phyloP scores from a whole-genome alignment of 176 grass and related monocot genomes.

The Saccharum officinarum region DNA sequence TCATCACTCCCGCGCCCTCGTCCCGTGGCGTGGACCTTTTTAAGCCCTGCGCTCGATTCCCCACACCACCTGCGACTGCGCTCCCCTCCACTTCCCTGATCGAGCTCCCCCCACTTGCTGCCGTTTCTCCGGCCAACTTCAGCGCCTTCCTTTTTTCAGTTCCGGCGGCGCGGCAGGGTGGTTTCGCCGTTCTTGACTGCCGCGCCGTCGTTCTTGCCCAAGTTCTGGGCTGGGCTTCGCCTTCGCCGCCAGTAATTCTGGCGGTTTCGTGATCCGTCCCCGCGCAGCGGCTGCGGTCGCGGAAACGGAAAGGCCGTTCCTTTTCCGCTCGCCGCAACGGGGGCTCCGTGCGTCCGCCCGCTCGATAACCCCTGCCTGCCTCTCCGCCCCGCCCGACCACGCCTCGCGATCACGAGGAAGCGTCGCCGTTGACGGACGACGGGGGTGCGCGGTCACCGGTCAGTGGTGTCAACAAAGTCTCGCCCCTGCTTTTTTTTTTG shows the following conservation, averaged over 20 bases:
- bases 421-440: not conserved
- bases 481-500: not conserved
- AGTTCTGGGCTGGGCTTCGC: not conserved
- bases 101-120: not conserved
- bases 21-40: slow-evolving; percentile 27
- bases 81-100: not conserved
- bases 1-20: slow-evolving; percentile 24
- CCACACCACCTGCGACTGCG: slow-evolving; percentile 2
- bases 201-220: not conserved
- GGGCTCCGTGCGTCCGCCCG: not conserved
- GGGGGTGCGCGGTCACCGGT: not conserved
- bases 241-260: not conserved
- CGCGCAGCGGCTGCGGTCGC: not conserved
- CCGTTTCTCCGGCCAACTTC: not conserved
- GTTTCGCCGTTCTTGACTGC: not conserved
- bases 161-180: not conserved
- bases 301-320: not conserved
- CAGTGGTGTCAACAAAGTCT: slow-evolving; percentile 11
- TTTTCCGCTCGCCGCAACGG: slow-evolving; percentile 30
- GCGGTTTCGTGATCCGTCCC: slow-evolving; percentile 29
- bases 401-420: slow-evolving; percentile 37
- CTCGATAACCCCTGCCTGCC: not conserved
- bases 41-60: slow-evolving; percentile 29
- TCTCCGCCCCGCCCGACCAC: not conserved
- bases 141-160: not conserved